phyloP scores from a whole-genome alignment of 768 basidiomycete species.

The Lepiota venenata region DNA sequence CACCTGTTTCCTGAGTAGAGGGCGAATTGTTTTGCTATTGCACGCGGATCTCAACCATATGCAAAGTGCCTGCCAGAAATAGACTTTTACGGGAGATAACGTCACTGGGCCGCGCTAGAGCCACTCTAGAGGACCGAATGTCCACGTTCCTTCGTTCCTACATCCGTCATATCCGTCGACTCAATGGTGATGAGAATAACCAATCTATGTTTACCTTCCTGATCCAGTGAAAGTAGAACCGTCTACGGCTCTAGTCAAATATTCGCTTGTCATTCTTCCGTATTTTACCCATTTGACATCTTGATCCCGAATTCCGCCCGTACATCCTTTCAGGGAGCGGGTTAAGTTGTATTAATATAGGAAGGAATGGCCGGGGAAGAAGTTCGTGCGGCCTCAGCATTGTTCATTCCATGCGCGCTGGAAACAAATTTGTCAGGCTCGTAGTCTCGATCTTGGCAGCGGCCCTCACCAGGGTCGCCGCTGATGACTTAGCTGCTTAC shows the following conservation, averaged over 20 bases:
- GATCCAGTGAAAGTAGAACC: not conserved
- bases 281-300: conserved; percentile 19
- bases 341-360: conserved; percentile 1
- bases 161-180: conserved; percentile 1
- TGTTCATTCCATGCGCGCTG: not conserved
- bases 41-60: not conserved
- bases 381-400: conserved; percentile 4
- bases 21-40: no score
- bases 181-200: no score
- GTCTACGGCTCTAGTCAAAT: not conserved
- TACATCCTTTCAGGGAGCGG: not conserved
- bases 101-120: not conserved
- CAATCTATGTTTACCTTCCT: not conserved
- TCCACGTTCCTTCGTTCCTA: not conserved
- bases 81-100: not conserved
- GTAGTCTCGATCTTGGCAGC: conserved; percentile 20
- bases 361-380: not conserved
- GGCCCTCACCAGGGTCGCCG: conserved; percentile 16
- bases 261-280: conserved; percentile 10
- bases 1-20: no score
- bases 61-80: not conserved
- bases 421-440: conserved; percentile 19
- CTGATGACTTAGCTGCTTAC: conserved; percentile 39
- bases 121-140: not conserved
- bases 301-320: conserved; percentile 25